Conservation (phyloP, 176 grass and related monocot species). For the Phragmites australis region DNA sequence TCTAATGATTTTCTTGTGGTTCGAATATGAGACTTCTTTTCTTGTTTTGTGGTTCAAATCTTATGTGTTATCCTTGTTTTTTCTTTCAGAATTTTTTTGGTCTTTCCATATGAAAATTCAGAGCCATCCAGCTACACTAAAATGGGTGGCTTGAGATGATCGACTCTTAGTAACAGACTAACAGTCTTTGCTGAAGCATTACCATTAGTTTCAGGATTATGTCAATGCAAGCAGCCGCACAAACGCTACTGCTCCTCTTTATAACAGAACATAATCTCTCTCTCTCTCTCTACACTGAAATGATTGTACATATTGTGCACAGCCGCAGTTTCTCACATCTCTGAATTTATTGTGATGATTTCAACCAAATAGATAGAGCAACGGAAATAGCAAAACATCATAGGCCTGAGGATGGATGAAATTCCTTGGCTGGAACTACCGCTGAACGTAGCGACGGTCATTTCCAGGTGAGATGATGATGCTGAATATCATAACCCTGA, state of each 20-base stretch:
- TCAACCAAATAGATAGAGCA: background rate
- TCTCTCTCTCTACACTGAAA: too few relatives aligned
- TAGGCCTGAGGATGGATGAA: background rate
- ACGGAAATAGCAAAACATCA: background rate
- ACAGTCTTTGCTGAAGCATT: background rate
- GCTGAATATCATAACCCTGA: background rate
- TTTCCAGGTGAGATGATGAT: background rate
- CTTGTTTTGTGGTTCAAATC: background rate
- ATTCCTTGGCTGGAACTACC: background rate
- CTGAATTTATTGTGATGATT: background rate
- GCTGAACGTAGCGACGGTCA: background rate
- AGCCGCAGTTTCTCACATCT: background rate
- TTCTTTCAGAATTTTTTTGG: background rate
- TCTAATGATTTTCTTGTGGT: constrained; percentile 34
- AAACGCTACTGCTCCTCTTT: background rate
- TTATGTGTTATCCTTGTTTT: background rate
- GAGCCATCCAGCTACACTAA: background rate
- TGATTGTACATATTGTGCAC: too few relatives aligned
- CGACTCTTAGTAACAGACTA: background rate
- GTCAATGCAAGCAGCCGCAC: background rate
- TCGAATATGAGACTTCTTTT: background rate
- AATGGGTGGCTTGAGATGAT: constrained; percentile 17
- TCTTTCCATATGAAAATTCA: constrained; percentile 10
- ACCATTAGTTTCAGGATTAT: background rate
- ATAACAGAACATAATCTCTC: background rate